These are phyloP conservation scores for Vitis hybrid DNA, from an alignment of 177 flowering plant species.

Conservation along the genomic window DNA sequence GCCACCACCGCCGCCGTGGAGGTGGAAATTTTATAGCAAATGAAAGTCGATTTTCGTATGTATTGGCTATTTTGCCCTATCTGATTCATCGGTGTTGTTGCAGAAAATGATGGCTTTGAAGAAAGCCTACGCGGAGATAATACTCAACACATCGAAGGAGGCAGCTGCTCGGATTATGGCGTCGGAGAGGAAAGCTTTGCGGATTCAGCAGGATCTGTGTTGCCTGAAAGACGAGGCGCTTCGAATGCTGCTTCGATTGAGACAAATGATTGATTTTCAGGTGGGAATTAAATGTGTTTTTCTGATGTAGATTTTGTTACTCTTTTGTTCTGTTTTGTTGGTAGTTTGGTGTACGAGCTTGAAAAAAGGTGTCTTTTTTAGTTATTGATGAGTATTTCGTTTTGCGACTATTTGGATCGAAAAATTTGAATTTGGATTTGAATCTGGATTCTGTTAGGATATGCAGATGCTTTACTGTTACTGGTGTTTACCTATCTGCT, in stretches of 20 bases:
- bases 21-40: background rate
- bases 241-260: constrained; percentile 42
- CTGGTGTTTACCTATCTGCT: no score
- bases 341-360: background rate
- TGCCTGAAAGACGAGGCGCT: constrained; percentile 41
- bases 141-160: constrained; percentile 53
- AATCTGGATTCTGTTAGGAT: no score
- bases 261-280: constrained; percentile 48
- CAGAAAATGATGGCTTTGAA: constrained; percentile 54
- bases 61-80: constrained; percentile 4
- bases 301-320: background rate
- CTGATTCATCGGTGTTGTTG: constrained; percentile 4
- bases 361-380: background rate
- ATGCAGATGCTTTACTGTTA: no score
- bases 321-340: background rate
- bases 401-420: background rate
- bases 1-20: background rate
- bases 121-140: constrained; percentile 53
- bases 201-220: constrained; percentile 33
- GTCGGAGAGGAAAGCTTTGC: constrained; percentile 39
- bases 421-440: no score
- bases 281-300: constrained; percentile 17
- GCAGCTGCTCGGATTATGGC: constrained; percentile 50
- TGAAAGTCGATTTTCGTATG: background rate
- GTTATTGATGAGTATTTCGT: background rate